Conservation (phyloP, 2,329 filamentous ascomycete species). For the Huntiella decipiens region DNA sequence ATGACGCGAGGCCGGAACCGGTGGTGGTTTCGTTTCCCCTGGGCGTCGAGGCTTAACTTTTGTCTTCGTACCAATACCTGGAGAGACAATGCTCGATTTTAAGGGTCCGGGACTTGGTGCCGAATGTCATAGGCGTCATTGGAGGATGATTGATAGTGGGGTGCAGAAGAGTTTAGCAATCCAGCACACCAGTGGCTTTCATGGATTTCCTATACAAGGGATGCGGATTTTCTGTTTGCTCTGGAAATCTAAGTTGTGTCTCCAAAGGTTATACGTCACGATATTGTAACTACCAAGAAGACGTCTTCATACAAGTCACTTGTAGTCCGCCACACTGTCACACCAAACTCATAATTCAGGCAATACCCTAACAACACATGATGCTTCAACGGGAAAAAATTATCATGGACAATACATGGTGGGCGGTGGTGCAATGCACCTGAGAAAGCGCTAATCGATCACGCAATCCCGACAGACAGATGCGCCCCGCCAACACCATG, state of each 20-base stretch:
- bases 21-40: not conserved
- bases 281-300: too few species aligned
- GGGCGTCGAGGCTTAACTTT: not conserved
- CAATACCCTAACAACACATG: too few species aligned
- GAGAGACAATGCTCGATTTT: too few species aligned
- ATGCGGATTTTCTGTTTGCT: not conserved
- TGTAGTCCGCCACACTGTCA: too few species aligned
- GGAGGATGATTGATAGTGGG: not conserved
- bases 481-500: slow-evolving; percentile 7
- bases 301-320: too few species aligned
- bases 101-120: not conserved
- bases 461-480: slow-evolving; percentile 11
- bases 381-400: too few species aligned
- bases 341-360: too few species aligned
- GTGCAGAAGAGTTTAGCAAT: not conserved
- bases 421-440: slow-evolving; percentile 11
- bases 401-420: slow-evolving; percentile 1
- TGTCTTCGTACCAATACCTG: not conserved
- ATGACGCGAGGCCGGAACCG: slow-evolving; percentile 4
- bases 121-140: slow-evolving; percentile 2
- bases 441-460: slow-evolving; percentile 11
- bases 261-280: too few species aligned
- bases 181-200: too few species aligned
- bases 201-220: too few species aligned
- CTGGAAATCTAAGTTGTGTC: not conserved